Evolutionary conservation across 352 stramenopile species (phyloP).

Genomic region (Pythium biforme): DNA sequence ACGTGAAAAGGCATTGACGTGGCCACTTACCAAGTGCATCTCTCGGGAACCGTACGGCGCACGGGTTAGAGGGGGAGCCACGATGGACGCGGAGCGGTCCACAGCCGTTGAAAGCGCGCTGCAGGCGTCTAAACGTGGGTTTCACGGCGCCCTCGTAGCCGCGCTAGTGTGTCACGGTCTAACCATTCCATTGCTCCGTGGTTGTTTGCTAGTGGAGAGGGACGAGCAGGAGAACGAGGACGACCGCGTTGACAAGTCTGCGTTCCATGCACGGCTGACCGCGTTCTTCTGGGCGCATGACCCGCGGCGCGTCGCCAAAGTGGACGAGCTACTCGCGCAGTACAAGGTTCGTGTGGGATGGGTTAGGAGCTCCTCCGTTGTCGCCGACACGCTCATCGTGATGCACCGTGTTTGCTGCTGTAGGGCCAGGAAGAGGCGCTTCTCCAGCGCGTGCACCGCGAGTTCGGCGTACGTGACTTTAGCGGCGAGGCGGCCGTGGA

Average conservation of each 20-base stretch:
- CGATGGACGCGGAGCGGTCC: slow-evolving; percentile 17
- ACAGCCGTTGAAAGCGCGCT: neutral
- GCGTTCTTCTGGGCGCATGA: slow-evolving; percentile 78
- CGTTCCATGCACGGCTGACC: slow-evolving; percentile 38
- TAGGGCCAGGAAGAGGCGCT: slow-evolving; percentile 59
- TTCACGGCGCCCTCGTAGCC: neutral
- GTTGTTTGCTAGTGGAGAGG: neutral
- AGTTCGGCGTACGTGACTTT: slow-evolving; percentile 73
- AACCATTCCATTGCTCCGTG: no score
- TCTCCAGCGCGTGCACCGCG: slow-evolving; percentile 55
- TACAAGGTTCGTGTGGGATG: slow-evolving; percentile 30
- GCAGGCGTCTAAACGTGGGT: slow-evolving; percentile 12
- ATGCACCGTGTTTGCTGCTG: no score
- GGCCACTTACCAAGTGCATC: neutral
- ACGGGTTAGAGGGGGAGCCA: neutral
- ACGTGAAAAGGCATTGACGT: neutral
- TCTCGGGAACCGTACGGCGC: no score
- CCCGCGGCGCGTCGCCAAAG: slow-evolving; percentile 57
- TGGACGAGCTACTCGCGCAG: slow-evolving; percentile 53
- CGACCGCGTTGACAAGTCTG: neutral
- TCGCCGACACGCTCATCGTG: neutral
- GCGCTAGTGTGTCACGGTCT: no score
- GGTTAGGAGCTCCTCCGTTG: neutral
- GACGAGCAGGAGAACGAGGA: neutral
- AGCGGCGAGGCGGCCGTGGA: slow-evolving; percentile 62